phyloP scores from a whole-genome alignment of 208 protist species.

The Crithidia mellificae region DNA sequence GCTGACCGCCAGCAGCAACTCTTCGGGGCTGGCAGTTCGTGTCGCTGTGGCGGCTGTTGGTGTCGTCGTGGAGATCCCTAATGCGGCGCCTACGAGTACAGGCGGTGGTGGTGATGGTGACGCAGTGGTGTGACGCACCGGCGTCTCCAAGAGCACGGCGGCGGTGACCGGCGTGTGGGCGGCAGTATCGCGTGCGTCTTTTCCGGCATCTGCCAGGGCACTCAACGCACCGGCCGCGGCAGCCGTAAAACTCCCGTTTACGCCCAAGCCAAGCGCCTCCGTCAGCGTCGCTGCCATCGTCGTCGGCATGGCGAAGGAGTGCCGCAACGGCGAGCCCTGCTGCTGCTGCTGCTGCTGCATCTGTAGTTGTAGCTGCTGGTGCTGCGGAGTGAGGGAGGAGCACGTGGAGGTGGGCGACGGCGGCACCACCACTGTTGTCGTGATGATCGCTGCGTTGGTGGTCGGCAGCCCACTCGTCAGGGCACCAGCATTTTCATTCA shows the following conservation, averaged over 20 bases:
- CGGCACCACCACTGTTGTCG: background rate
- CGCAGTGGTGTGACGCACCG: background rate
- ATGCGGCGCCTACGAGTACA: too few relatives aligned
- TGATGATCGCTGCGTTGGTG: background rate
- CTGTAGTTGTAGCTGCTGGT: background rate
- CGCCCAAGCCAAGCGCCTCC: slow-evolving; percentile 21
- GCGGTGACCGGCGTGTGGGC: background rate
- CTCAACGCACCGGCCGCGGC: slow-evolving; percentile 1
- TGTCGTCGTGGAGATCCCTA: too few relatives aligned
- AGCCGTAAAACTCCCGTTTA: slow-evolving; percentile 4
- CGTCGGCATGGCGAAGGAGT: slow-evolving; percentile 5
- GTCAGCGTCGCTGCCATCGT: slow-evolving; percentile 29
- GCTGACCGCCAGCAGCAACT: background rate
- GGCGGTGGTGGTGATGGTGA: background rate
- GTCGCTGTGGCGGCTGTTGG: background rate
- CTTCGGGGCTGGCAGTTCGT: background rate
- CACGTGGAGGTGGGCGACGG: background rate
- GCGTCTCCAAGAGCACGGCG: background rate
- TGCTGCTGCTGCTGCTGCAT: background rate
- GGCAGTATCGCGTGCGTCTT: background rate
- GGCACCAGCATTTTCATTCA: too few relatives aligned
- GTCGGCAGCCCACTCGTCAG: too few relatives aligned
- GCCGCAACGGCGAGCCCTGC: background rate
- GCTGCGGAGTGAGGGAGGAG: slow-evolving; percentile 2
- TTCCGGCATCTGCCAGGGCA: background rate